These are phyloP conservation scores for Mucor racemosus DNA, from an alignment of 371 early-diverging fungal genomes.

Conservation along the genomic window DNA sequence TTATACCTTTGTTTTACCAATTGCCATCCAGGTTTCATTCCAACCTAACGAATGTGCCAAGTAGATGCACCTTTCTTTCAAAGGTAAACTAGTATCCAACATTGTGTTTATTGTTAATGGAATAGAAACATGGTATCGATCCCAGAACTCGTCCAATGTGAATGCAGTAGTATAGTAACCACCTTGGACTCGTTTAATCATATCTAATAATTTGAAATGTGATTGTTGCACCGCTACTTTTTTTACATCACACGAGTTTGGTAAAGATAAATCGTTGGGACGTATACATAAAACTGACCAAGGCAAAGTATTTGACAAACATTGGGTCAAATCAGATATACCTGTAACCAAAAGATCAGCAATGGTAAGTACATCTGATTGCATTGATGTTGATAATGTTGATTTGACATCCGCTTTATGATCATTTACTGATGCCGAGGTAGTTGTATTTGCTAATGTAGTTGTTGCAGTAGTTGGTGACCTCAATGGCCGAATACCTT, in stretches of 20 bases:
- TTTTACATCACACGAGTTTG: conserved; percentile 61
- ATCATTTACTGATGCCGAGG: neutral
- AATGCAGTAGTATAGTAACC: conserved; percentile 59
- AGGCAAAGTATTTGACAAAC: conserved; percentile 60
- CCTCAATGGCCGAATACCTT: conserved; percentile 51
- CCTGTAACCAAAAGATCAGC: conserved; percentile 60
- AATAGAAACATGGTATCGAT: conserved; percentile 68
- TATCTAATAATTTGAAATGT: conserved; percentile 49
- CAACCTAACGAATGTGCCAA: conserved; percentile 65
- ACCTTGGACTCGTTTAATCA: conserved; percentile 54
- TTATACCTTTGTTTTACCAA: conserved; percentile 63
- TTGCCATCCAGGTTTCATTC: conserved; percentile 61
- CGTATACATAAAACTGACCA: conserved; percentile 88
- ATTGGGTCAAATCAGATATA: conserved; percentile 72
- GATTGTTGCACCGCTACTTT: conserved; percentile 61
- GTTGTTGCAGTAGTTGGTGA: conserved; percentile 17
- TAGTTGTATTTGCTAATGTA: neutral
- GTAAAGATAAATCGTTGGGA: conserved; percentile 67
- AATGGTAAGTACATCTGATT: conserved; percentile 29
- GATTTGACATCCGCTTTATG: conserved; percentile 23
- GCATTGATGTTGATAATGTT: conserved; percentile 7
- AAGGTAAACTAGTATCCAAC: conserved; percentile 40
- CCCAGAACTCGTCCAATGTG: conserved; percentile 62
- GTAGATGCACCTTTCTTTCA: conserved; percentile 56
- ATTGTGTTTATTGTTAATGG: conserved; percentile 48